Evolutionary conservation across 495 filamentous ascomycete species (phyloP).

Genomic region (Penicillium simplicissimum): DNA sequence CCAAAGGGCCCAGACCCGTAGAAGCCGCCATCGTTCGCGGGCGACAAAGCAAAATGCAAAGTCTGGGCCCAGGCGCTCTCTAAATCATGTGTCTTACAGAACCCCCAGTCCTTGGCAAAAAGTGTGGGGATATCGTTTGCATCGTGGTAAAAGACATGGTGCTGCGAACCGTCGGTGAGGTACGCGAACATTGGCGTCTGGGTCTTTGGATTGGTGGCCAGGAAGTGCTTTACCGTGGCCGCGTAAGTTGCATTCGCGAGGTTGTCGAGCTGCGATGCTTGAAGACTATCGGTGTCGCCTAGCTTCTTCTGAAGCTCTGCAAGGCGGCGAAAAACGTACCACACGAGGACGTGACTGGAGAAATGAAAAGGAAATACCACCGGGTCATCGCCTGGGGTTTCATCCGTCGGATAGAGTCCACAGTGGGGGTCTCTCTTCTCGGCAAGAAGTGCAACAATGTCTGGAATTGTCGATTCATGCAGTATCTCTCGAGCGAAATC

Average conservation of each 20-base stretch:
- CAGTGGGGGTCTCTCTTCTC: background rate
- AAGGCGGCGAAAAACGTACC: background rate
- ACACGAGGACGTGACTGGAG: conserved; percentile 1
- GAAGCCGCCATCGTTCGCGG: background rate
- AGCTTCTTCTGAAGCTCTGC: background rate
- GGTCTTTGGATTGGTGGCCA: background rate
- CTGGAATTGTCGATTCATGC: background rate
- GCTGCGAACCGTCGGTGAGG: background rate
- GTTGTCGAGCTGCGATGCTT: background rate
- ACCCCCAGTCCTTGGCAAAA: conserved; percentile 7
- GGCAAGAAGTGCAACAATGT: background rate
- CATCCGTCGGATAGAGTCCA: conserved; percentile 3
- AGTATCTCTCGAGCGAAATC: background rate
- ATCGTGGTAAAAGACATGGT: conserved; percentile 5
- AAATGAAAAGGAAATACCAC: conserved; percentile 5
- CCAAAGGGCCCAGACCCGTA: conserved; percentile 2
- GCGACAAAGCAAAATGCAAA: conserved; percentile 1
- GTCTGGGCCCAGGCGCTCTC: background rate
- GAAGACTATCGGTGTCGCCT: background rate
- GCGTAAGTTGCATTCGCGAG: background rate
- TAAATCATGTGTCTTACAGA: background rate
- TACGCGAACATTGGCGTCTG: conserved; percentile 7
- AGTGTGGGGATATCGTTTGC: conserved; percentile 3
- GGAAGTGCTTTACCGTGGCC: conserved; percentile 1
- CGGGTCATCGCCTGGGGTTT: conserved; percentile 3